A percentile compares a stretch with the other conserved stretches of the same genome.
Conservation (phyloP, 208 protist species). For the Hexamita inflata region DNA sequence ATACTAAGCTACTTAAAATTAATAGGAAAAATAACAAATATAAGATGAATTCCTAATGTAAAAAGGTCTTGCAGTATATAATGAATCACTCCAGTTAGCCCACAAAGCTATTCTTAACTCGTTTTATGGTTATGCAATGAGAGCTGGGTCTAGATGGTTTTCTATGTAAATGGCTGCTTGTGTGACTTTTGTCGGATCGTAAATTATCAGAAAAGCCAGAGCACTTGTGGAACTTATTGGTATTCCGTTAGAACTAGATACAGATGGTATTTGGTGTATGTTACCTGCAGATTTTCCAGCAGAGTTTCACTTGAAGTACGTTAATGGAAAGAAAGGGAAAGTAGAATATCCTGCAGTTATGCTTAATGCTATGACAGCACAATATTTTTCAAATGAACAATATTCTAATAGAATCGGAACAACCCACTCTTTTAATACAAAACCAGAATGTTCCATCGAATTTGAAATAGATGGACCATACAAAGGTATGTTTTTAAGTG, state of each 20-base stretch:
- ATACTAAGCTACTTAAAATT: not conserved
- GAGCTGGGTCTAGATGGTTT: conserved; percentile 77
- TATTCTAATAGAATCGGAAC: not conserved
- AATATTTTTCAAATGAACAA: conserved; percentile 9
- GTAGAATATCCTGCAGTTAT: conserved; percentile 75
- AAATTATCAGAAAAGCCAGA: conserved; percentile 91
- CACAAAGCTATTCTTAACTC: conserved; percentile 99
- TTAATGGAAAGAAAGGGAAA: conserved; percentile 11
- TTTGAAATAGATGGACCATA: conserved; percentile 99
- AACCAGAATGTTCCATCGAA: conserved; percentile 87
- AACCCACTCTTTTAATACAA: conserved; percentile 34
- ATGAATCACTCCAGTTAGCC: conserved; percentile 97
- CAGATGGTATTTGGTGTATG: conserved; percentile 99
- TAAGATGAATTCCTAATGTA: not conserved
- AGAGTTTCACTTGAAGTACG: not conserved
- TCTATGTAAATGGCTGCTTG: conserved; percentile 99
- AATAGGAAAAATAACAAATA: not conserved
- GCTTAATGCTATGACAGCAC: conserved; percentile 86
- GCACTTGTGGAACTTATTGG: conserved; percentile 87
- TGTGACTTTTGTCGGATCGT: conserved; percentile 84
- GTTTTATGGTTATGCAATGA: conserved; percentile 88
- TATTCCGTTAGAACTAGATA: conserved; percentile 95
- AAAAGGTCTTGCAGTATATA: conserved; percentile 64
- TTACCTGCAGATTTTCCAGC: conserved; percentile 60
- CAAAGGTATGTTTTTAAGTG: conserved; percentile 92